phyloP scores from a whole-genome alignment of 805 yeast species.

The Starmerella apis region DNA sequence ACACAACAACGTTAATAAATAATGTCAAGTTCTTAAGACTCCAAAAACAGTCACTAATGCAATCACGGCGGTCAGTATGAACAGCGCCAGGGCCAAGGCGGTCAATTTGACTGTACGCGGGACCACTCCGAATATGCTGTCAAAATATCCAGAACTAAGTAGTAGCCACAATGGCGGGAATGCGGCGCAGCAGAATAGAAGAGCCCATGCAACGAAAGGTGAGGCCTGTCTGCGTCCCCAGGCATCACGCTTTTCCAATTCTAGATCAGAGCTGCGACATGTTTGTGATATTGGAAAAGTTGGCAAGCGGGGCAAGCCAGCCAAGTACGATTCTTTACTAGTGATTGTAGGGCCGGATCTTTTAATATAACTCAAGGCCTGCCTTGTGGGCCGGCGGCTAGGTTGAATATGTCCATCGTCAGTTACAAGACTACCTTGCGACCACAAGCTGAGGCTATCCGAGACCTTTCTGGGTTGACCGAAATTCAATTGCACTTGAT shows the following conservation, averaged over 20 bases:
- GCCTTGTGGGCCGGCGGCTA: neutral
- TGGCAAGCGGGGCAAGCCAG: conserved; percentile 24
- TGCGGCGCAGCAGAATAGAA: conserved; percentile 23
- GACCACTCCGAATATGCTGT: conserved; percentile 29
- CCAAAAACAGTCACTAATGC: conserved; percentile 43
- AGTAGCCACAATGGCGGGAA: conserved; percentile 36
- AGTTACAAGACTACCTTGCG: conserved; percentile 7
- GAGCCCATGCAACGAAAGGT: conserved; percentile 16
- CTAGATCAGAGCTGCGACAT: neutral
- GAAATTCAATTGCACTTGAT: neutral
- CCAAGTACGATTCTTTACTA: conserved; percentile 11
- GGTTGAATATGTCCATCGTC: conserved; percentile 17
- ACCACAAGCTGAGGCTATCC: neutral
- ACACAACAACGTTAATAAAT: no score
- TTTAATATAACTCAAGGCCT: conserved; percentile 9
- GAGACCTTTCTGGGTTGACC: neutral
- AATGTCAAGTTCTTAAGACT: conserved; percentile 19
- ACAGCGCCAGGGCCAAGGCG: conserved; percentile 31
- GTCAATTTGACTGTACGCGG: conserved; percentile 28
- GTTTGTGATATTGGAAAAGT: conserved; percentile 13
- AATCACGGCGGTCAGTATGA: conserved; percentile 34
- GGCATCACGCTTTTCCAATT: conserved; percentile 14
- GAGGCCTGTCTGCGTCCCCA: conserved; percentile 25
- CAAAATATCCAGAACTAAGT: conserved; percentile 33
- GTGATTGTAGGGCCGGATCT: conserved; percentile 7